Percentiles rank a stretch among this genome's conserved stretches.
These are phyloP conservation scores for Trichoderma cornu-damae DNA, from an alignment of 2,329 filamentous ascomycete species.

Conservation along the genomic window DNA sequence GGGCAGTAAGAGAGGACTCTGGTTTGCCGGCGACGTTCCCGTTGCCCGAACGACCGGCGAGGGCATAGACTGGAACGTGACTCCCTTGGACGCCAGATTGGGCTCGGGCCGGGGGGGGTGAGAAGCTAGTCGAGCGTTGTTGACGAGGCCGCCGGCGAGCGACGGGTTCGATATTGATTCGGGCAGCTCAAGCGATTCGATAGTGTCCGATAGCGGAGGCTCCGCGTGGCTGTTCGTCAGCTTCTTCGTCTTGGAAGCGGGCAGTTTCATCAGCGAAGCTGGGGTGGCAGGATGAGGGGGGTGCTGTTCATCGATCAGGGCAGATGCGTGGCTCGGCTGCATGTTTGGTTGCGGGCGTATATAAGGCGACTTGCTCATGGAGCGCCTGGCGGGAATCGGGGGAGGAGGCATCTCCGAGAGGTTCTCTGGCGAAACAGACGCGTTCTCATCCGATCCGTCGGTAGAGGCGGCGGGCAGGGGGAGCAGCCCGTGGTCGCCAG, in stretches of 20 bases:
- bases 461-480: conserved; percentile 38
- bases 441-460: conserved; percentile 59
- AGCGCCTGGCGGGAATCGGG: conserved; percentile 60
- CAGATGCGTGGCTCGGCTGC: conserved; percentile 10
- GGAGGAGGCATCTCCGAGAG: conserved; percentile 63
- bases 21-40: conserved; percentile 50
- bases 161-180: conserved; percentile 51
- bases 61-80: conserved; percentile 45
- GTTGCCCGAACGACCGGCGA: conserved; percentile 45
- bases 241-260: conserved; percentile 49
- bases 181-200: conserved; percentile 62
- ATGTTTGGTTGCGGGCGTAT: conserved; percentile 50
- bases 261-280: conserved; percentile 78
- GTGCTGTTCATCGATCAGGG: conserved; percentile 21
- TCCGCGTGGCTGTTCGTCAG: conserved; percentile 39
- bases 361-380: conserved; percentile 62
- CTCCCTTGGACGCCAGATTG: conserved; percentile 42
- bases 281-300: conserved; percentile 70
- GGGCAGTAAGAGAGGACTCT: conserved; percentile 59
- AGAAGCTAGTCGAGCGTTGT: conserved; percentile 39
- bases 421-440: conserved; percentile 58
- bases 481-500: conserved; percentile 35
- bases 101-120: conserved; percentile 36
- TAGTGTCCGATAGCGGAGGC: conserved; percentile 45
- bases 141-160: conserved; percentile 28